These are phyloP conservation scores for Aurantiochytrium sp. DNA, from an alignment of 108 stramenopile species.

Conservation along the genomic window DNA sequence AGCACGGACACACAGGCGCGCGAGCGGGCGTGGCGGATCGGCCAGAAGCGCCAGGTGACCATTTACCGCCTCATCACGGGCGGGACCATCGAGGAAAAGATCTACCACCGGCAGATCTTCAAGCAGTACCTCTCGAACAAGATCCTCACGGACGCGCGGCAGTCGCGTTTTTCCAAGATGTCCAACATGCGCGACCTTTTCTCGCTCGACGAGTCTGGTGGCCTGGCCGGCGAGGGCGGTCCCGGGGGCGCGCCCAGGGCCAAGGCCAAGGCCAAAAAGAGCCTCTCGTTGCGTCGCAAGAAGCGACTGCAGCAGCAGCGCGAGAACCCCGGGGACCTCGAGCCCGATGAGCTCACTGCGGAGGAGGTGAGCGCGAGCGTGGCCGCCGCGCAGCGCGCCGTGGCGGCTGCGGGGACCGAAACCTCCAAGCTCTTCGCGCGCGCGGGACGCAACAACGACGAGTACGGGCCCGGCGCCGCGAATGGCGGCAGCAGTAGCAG, in stretches of 20 bases:
- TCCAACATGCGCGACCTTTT: constrained; percentile 82
- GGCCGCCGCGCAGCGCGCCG: neutral
- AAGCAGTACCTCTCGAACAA: constrained; percentile 87
- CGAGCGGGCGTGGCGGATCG: constrained; percentile 90
- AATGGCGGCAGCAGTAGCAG: neutral
- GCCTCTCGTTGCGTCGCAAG: neutral
- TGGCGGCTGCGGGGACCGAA: neutral
- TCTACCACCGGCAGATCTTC: constrained; percentile 97
- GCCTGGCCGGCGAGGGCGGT: constrained; percentile 58
- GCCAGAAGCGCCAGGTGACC: constrained; percentile 67
- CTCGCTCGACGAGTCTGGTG: constrained; percentile 69
- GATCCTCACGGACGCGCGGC: constrained; percentile 80
- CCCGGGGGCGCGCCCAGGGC: neutral
- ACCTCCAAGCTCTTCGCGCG: neutral
- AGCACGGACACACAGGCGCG: constrained; percentile 79
- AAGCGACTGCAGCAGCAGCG: neutral
- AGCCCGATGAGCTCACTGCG: neutral
- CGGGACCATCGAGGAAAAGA: constrained; percentile 88
- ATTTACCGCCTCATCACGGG: constrained; percentile 73
- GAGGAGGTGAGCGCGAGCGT: neutral
- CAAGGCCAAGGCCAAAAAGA: neutral
- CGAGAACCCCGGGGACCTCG: neutral
- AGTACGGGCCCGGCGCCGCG: neutral
- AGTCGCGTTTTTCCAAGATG: constrained; percentile 78
- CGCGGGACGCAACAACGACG: neutral